phyloP scores from a whole-genome alignment of 2,329 filamentous ascomycete species.

The Leptographium procerum region DNA sequence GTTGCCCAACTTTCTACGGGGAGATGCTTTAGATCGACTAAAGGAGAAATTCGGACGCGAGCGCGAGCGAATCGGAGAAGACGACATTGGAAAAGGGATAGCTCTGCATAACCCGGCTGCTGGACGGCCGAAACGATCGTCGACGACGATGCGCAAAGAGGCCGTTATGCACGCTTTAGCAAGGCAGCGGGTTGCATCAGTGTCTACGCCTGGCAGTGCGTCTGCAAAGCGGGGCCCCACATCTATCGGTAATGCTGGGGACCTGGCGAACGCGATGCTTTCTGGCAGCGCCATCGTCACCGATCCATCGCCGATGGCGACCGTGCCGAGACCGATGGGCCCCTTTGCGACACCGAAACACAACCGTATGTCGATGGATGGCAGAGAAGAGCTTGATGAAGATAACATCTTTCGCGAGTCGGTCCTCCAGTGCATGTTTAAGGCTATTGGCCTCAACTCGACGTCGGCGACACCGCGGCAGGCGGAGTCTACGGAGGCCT shows the following conservation, averaged over 20 bases:
- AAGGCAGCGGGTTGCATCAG: slow-evolving; percentile 29
- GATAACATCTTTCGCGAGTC: slow-evolving; percentile 81
- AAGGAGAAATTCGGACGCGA: slow-evolving; percentile 91
- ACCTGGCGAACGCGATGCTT: slow-evolving; percentile 35
- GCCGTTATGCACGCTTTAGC: slow-evolving; percentile 58
- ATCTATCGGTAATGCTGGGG: slow-evolving; percentile 56
- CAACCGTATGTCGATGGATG: slow-evolving; percentile 43
- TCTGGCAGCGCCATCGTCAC: neutral
- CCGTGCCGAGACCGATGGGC: slow-evolving; percentile 33
- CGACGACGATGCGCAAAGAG: slow-evolving; percentile 66
- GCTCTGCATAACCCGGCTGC: slow-evolving; percentile 74
- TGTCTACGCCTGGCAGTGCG: slow-evolving; percentile 28
- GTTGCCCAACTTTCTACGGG: slow-evolving; percentile 79
- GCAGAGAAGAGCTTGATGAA: slow-evolving; percentile 76
- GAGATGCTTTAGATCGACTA: slow-evolving; percentile 67
- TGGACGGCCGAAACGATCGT: slow-evolving; percentile 58
- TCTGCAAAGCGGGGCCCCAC: slow-evolving; percentile 28
- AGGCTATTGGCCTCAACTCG: slow-evolving; percentile 72
- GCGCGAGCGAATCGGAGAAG: slow-evolving; percentile 65
- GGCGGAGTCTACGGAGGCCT: slow-evolving; percentile 68
- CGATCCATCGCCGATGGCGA: neutral
- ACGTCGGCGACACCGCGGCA: slow-evolving; percentile 54
- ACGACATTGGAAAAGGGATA: slow-evolving; percentile 84
- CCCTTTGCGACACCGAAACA: slow-evolving; percentile 44
- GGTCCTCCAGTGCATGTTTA: slow-evolving; percentile 91